Percentiles rank a stretch among this genome's conserved stretches.
phyloP scores from a whole-genome alignment of 1,284 basidiomycete species.

The Athelia sp. region DNA sequence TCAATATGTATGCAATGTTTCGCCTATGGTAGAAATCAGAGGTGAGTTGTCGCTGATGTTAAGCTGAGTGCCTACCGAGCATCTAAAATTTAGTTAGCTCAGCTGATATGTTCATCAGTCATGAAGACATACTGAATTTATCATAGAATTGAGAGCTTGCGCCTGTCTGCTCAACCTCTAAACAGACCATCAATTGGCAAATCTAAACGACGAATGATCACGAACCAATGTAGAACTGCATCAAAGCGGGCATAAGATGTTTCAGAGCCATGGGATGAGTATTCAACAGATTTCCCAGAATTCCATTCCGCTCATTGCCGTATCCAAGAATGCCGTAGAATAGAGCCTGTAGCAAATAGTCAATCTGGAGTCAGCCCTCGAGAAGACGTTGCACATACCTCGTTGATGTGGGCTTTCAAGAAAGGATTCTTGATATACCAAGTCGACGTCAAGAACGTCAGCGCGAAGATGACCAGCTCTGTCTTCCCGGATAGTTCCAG shows the following conservation, averaged over 20 bases:
- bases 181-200: conserved; percentile 1
- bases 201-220: conserved; percentile 1
- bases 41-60: not conserved
- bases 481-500: conserved; percentile 81
- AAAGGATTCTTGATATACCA: conserved; percentile 99
- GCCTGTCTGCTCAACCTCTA: conserved; percentile 96
- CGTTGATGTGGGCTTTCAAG: conserved; percentile 96
- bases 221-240: conserved; percentile 91
- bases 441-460: conserved; percentile 91
- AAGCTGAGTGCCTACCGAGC: conserved; percentile 37
- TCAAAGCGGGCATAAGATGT: conserved; percentile 88
- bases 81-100: conserved; percentile 33
- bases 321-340: conserved; percentile 81
- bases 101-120: conserved; percentile 1
- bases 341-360: conserved; percentile 55
- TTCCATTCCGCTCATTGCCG: conserved; percentile 71
- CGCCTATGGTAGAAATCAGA: conserved; percentile 44
- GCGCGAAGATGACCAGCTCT: conserved; percentile 85
- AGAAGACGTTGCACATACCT: conserved; percentile 44
- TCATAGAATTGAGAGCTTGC: conserved; percentile 98
- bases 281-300: conserved; percentile 82
- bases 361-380: not conserved
- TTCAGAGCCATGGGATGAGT: conserved; percentile 82
- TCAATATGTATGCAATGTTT: conserved; percentile 82
- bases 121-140: conserved; percentile 81